phyloP scores from a whole-genome alignment of 2,329 filamentous ascomycete genomes.

The Monilinia laxa region DNA sequence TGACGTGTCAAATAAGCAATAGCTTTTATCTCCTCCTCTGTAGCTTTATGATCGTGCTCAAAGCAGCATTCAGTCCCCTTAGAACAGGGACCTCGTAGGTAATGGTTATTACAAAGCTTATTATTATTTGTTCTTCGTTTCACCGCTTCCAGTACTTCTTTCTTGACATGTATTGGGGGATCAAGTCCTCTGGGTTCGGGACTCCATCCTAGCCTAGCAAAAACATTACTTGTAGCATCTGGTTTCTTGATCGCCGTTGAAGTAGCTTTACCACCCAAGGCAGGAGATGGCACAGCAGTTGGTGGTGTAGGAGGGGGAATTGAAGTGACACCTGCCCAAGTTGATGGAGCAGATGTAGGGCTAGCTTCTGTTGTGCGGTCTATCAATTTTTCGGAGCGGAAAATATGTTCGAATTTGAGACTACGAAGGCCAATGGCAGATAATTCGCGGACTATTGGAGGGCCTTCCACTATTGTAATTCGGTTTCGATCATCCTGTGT shows the following conservation, averaged over 20 bases:
- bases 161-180: conserved; percentile 49
- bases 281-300: conserved; percentile 19
- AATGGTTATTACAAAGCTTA: conserved; percentile 64
- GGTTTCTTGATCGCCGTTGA: conserved; percentile 28
- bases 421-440: conserved; percentile 48
- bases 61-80: conserved; percentile 57
- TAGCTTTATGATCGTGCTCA: conserved; percentile 55
- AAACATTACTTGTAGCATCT: conserved; percentile 18
- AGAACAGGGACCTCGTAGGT: conserved; percentile 56
- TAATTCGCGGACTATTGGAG: conserved; percentile 52
- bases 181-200: conserved; percentile 57
- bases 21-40: conserved; percentile 54
- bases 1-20: conserved; percentile 56
- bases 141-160: conserved; percentile 51
- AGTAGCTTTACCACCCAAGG: conserved; percentile 29
- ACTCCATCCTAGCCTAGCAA: conserved; percentile 45
- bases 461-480: conserved; percentile 56
- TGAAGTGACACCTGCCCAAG: conserved; percentile 40
- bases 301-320: conserved; percentile 30
- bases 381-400: conserved; percentile 54
- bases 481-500: conserved; percentile 47
- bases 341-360: conserved; percentile 27
- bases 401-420: conserved; percentile 50
- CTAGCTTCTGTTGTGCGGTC: conserved; percentile 41
- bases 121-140: conserved; percentile 54